Base-by-base conservation (phyloP, 495 filamentous ascomycete species). In the Cryomyces minteri region DNA sequence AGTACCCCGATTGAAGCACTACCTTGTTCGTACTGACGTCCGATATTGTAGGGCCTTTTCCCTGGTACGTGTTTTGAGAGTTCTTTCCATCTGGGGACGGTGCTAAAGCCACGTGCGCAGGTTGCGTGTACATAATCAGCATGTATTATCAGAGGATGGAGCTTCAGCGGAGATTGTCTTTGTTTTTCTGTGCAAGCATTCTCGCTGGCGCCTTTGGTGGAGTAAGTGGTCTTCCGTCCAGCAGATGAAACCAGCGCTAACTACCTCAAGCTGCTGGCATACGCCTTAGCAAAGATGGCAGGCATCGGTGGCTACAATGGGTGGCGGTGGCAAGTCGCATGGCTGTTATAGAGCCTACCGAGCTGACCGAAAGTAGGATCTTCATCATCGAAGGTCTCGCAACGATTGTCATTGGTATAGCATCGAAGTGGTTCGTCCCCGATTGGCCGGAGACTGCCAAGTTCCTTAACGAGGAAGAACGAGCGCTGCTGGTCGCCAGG, bases 131-230 rank as follows among this genome's bases (percentile, higher is more conserved):
- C 42, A 32, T 54, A 2, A 60, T 66, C 18, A 68, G 68, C 7
- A 73, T 73, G 67, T 82, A 74, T 54, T 83, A 82, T 54, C 69
- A 66, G 25, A 68, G 76, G 29, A 64, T 72, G 46, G 75, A 84
- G 52, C 61, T 75, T 38, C 74, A 74, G 54, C 63, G 69, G 56
- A 65, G 77, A 43, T 59, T 76, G 43, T 73, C 67, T 43, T 51
- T 76, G 4, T 77, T 75, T 60, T 79, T 74, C 60, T 69, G 66
- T 36, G 67, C 73, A 0, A 63, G 66, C 10, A 70, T 74, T 50
- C 43, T 78, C 7, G 71, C 72, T 11, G 76, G 77, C 30, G 72
- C 72, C 14, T 73, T 81, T 52, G 72, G 76, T 38, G 75, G 76
- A 25, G 18, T 25, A 25, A 25, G 18, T 25, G 18, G 18, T 54